A percentile compares a stretch with the other conserved stretches of the same genome.
Evolutionary conservation across 495 filamentous ascomycete species (phyloP).

Genomic region (Xanthoparmelia taractica): DNA sequence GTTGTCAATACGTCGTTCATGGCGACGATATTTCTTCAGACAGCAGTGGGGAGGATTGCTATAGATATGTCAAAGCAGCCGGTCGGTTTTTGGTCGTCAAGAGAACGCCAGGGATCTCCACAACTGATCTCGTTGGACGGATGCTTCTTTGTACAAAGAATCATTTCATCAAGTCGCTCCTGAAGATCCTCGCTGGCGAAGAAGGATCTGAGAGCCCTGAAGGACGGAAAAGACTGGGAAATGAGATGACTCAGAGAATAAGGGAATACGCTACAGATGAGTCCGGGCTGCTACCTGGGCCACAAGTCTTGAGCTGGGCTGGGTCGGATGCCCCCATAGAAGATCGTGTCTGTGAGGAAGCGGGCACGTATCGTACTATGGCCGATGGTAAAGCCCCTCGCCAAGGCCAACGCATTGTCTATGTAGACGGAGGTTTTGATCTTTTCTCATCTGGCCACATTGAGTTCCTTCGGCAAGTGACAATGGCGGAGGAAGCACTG

Average conservation of each 20-base stretch:
- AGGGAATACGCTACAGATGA: conserved; percentile 80
- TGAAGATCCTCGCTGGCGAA: conserved; percentile 54
- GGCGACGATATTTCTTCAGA: conserved; percentile 87
- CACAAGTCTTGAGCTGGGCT: conserved; percentile 73
- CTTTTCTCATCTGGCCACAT: conserved; percentile 96
- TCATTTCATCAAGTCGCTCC: conserved; percentile 76
- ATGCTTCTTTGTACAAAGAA: conserved; percentile 90
- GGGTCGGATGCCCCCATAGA: conserved; percentile 48
- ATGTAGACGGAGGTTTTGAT: conserved; percentile 95
- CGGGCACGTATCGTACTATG: conserved; percentile 52
- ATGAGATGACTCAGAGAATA: conserved; percentile 62
- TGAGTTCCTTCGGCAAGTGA: conserved; percentile 76
- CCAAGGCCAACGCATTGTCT: conserved; percentile 77
- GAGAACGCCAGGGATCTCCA: conserved; percentile 92
- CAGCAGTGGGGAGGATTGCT: conserved; percentile 84
- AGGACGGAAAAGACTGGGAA: conserved; percentile 54
- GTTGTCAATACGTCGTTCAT: conserved; percentile 87
- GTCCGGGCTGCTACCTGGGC: conserved; percentile 59
- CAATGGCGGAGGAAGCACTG: conserved; percentile 58
- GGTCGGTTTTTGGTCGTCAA: conserved; percentile 89
- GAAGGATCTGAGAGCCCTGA: conserved; percentile 63
- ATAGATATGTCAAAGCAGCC: conserved; percentile 89
- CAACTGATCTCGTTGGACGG: conserved; percentile 90
- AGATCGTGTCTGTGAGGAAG: conserved; percentile 42
- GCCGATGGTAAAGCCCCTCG: conserved; percentile 58